Base-by-base conservation (phyloP, 1,284 basidiomycete genomes). In the Vanrija humicola region DNA sequence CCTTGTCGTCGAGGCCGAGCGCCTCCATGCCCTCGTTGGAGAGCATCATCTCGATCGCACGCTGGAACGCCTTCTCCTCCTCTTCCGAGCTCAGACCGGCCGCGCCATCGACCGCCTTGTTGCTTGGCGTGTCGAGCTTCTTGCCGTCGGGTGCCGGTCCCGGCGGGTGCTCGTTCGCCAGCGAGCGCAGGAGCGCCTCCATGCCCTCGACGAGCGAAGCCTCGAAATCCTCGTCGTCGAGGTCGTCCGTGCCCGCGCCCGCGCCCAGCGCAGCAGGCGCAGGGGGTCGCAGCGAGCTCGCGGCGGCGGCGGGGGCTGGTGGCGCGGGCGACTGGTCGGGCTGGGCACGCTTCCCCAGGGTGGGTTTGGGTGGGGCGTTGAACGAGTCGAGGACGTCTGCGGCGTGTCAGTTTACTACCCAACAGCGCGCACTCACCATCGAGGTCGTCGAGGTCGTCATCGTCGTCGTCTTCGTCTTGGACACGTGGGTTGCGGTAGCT, bases 161-260 rank as follows among this genome's bases (percentile, higher is more conserved):
- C n/a, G 66, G 66, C 18, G 75, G 71, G 29, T 76, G 77, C 6
- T 73, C 75, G 12, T 74, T 78, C 16, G 67, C 77, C 9, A 95
- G 79, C 66, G 86, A 86, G 19, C 81, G 81, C 80, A 96, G 84
- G 45, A 96, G 80, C n/a, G 79, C 79, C 70, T 91, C 89, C 91
- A 97, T 95, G 29, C 84, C 87, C 67, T 83, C 80, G 6, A 86
- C 84, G 44, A 96, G 80, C 68, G 89, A 86, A 42, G 82, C 80
- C 43, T 87, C 84, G 67, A 92, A 90, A 40, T 70, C 72, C 43
- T 79, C 74, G 42, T 79, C 78, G 59, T 74, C 80, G 75, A 59
- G 72, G 69, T 66, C 75, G 72, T 57, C 65, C 34, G 34, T 38
- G 43, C 56, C 15, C 12, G 56, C 51, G 15, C 54, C 29, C 53